These are phyloP conservation scores for Ascochyta koolunga DNA, from an alignment of 2,329 filamentous ascomycete genomes.

Conservation along the genomic window DNA sequence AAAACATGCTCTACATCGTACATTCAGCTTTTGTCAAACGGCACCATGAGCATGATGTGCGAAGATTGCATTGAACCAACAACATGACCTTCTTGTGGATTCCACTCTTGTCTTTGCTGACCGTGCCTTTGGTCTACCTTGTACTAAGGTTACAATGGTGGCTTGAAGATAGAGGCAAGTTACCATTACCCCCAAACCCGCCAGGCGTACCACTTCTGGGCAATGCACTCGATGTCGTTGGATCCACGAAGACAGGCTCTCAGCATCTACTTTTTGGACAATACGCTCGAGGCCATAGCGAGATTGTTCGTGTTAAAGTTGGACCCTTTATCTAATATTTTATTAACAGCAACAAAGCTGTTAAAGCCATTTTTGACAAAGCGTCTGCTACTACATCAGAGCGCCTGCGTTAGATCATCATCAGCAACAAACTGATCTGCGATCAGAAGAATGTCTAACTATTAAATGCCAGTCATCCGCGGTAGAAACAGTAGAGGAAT, in stretches of 20 bases:
- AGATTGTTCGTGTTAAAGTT: constrained; percentile 11
- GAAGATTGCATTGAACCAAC: not conserved
- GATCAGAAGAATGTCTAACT: constrained; percentile 14
- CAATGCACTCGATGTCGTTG: constrained; percentile 8
- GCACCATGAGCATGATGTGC: no score
- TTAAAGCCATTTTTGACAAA: constrained; percentile 52
- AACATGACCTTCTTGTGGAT: not conserved
- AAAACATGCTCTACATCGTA: no score
- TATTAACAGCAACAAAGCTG: constrained; percentile 49
- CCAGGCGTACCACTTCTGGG: constrained; percentile 9
- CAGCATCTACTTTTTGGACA: constrained; percentile 10
- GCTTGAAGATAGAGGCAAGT: not conserved
- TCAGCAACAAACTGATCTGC: constrained; percentile 18
- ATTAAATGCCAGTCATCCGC: constrained; percentile 5
- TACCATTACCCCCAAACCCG: constrained; percentile 9
- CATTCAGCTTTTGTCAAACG: no score
- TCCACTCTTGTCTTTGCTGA: not conserved
- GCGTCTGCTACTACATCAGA: constrained; percentile 40
- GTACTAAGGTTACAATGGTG: not conserved
- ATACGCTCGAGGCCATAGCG: constrained; percentile 6
- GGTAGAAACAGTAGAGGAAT: constrained; percentile 14
- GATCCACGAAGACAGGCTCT: not conserved
- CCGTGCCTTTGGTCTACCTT: not conserved
- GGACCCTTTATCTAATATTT: constrained; percentile 22
- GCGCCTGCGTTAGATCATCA: constrained; percentile 31